Evolutionary conservation across 2,329 filamentous ascomycete genomes (phyloP), one percentile per base, ranked within the genome.

Genomic region (Verticillium klebahnii): DNA sequence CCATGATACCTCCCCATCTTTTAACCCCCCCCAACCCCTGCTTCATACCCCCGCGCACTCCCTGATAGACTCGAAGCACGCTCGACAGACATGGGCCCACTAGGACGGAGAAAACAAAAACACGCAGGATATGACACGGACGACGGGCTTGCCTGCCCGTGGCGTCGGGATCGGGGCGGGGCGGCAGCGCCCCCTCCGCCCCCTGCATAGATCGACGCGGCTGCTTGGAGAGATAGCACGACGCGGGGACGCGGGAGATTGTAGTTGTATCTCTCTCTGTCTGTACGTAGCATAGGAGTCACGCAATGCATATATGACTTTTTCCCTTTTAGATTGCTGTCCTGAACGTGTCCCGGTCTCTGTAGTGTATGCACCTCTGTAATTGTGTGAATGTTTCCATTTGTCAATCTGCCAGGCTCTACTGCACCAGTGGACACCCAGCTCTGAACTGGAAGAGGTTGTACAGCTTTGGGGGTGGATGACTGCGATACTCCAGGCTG

Each of bases 231-330:
- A 58, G 61, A 63, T 63, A 63, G 58, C 19, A n/a, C n/a, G 40
- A 50, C 40, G 45, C 45, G 45, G 45, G 45, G 45, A 50, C 40
- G 40, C 40, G 40, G 40, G 40, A 63, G 61, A 64, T 63, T 66
- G 64, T 63, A 64, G 64, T 63, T 62, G 63, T 65, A 61, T 61
- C 63, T 64, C 62, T 64, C 40, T 52, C 40, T 40, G 34, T 59
- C 37, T 64, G 63, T 65, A 66, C 63, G 63, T 65, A 63, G 61
- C 64, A 65, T 63, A 65, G 64, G 64, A 66, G 64, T 65, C 64
- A 63, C 60, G 61, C 60, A 65, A 61, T 65, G 64, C 64, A 66
- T 65, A 31, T 34, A 65, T 65, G 64, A 66, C 34, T 66, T 63
- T 52, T 57, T 64, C 61, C 63, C 61, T 61, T 59, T 58, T 58